phyloP scores from a whole-genome alignment of 352 stramenopile species.

The Globisporangium canariense region DNA sequence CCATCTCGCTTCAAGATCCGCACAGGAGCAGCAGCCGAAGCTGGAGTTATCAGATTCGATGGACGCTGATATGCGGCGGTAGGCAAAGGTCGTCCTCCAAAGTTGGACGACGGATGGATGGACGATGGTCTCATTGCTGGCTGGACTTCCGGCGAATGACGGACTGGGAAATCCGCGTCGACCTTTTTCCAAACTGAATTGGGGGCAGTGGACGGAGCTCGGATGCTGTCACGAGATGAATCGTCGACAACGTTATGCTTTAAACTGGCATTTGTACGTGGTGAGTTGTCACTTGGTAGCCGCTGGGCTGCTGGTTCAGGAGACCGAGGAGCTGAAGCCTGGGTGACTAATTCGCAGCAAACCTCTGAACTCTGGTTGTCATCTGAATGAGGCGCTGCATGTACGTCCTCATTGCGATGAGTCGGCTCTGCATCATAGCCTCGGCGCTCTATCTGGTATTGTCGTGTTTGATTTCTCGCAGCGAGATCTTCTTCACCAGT shows the following conservation, averaged over 20 bases:
- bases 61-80: not conserved
- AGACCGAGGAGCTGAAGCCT: not conserved
- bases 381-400: not conserved
- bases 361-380: not conserved
- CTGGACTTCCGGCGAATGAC: not conserved
- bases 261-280: not conserved
- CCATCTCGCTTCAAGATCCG: constrained; percentile 52
- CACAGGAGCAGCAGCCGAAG: constrained; percentile 19
- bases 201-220: too few species aligned
- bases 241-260: too few species aligned
- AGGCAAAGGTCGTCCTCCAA: not conserved
- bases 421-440: not conserved
- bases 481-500: not conserved
- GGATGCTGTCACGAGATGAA: too few species aligned
- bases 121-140: not conserved
- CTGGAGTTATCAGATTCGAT: not conserved
- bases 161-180: not conserved
- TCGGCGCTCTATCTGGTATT: not conserved
- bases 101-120: not conserved
- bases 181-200: constrained; percentile 3
- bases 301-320: not conserved
- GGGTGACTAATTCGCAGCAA: not conserved
- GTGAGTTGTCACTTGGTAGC: not conserved
- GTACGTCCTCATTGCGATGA: not conserved
- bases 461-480: not conserved